Conservation (phyloP, 1,284 basidiomycete genomes). For the Sporisorium graminicola region DNA sequence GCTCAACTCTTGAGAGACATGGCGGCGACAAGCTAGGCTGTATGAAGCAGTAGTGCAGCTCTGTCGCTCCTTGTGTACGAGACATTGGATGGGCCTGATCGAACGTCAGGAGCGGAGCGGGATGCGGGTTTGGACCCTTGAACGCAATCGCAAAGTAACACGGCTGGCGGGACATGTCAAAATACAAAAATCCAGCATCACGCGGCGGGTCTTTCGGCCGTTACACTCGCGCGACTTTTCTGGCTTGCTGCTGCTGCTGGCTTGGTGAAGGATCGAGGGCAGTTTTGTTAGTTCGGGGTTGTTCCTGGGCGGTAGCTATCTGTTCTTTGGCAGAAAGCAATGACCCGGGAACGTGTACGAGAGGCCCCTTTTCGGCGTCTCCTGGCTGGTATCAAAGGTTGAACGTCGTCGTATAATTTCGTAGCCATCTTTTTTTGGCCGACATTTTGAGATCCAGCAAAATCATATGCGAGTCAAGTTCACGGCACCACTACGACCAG, state of each 20-base stretch:
- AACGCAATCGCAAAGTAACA: constrained; percentile 4
- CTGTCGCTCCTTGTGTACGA: background rate
- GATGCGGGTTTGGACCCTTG: constrained; percentile 7
- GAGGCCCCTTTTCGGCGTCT: too few relatives aligned
- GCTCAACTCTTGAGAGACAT: constrained; percentile 13
- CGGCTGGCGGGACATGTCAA: constrained; percentile 10
- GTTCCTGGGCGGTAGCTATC: too few relatives aligned
- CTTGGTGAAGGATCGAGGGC: too few relatives aligned
- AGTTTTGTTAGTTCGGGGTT: too few relatives aligned
- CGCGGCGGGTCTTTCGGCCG: background rate
- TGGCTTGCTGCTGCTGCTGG: too few relatives aligned
- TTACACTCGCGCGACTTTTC: background rate
- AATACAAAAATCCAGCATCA: background rate
- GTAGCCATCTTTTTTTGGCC: background rate
- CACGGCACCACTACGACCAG: too few relatives aligned
- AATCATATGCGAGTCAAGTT: too few relatives aligned
- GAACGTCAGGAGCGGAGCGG: background rate
- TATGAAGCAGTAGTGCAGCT: background rate
- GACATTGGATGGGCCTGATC: constrained; percentile 15
- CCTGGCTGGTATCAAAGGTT: too few relatives aligned
- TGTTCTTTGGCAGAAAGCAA: too few relatives aligned
- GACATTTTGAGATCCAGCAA: background rate
- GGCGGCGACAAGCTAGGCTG: background rate
- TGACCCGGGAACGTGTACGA: too few relatives aligned
- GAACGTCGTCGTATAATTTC: background rate